Evolutionary conservation across 257 asterid species (phyloP), one percentile per base, ranked within the genome.

Genomic region (Nicotiana knightiana): DNA sequence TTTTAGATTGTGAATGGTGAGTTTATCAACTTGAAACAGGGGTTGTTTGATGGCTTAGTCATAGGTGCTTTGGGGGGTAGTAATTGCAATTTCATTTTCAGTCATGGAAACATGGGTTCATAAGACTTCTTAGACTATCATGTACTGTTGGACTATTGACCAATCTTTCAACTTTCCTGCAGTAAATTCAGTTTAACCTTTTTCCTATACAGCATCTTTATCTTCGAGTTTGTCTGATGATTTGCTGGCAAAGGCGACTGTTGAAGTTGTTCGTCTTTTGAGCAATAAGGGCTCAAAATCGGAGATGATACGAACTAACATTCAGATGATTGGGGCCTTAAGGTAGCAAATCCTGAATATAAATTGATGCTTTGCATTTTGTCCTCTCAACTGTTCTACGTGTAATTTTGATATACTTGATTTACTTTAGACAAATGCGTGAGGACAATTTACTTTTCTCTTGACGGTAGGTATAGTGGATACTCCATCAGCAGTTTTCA

Each of bases 151-250:
- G 63, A 73, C 26, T 75, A 18, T 24, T 51, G 63, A 15, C 64
- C 80, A 51, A 75, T 24, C 61, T 65, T 77, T 55, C 71, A 53
- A 77, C 24, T 68, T 63, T 30, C 75, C 16, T n/a, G 76, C 46
- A 21, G 48, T 76, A 62, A 62, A 48, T 76, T 58, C 65, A 59
- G 68, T 61, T 53, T 83, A 17, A 16, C 67, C 18, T 51, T 81
- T 71, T 86, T 43, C 70, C 79, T 73, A 71, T 84, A 81, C 97
- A 96, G 99, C 98, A 70, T 92, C 98, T 64, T 90, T 94, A 75
- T 94, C 99, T 83, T 93, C 98, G 81, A 93, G 98, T 90, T 91
- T 96, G 91, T 94, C 99, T 39, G 99, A 96, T 90, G 99, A 94
- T 84, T 92, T 92, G 87, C 89, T 96, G 87, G 97, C 96, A 28